Evolutionary conservation across 2,329 filamentous ascomycete species (phyloP).

Genomic region (Phialophora tarda): DNA sequence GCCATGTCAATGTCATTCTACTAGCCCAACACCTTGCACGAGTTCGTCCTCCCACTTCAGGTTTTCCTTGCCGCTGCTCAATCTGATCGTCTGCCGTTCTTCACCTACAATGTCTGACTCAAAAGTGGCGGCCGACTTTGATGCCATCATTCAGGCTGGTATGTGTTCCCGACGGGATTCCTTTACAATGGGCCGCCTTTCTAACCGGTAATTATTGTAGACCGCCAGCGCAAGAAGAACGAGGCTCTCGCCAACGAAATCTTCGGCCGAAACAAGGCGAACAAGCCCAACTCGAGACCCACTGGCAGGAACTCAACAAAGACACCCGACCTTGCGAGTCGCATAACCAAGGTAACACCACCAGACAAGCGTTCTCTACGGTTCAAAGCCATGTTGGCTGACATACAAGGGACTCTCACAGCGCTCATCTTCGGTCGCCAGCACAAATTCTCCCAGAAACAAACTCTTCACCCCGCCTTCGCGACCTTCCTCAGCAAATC

Average conservation of each 20-base stretch:
- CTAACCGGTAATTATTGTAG: slow-evolving; percentile 42
- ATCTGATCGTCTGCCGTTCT: not conserved
- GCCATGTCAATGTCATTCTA: not conserved
- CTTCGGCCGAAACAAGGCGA: slow-evolving; percentile 60
- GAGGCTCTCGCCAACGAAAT: slow-evolving; percentile 65
- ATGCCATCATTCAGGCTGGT: slow-evolving; percentile 60
- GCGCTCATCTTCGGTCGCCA: slow-evolving; percentile 45
- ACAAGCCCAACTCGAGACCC: slow-evolving; percentile 46
- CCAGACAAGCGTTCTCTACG: slow-evolving; percentile 2
- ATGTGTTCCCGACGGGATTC: slow-evolving; percentile 37
- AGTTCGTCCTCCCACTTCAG: not conserved
- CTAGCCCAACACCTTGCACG: not conserved
- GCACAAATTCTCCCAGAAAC: slow-evolving; percentile 29
- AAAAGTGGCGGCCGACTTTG: slow-evolving; percentile 52
- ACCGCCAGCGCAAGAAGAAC: slow-evolving; percentile 61
- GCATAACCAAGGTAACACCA: slow-evolving; percentile 59
- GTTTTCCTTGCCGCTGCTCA: not conserved
- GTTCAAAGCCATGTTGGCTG: slow-evolving; percentile 19
- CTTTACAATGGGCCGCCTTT: slow-evolving; percentile 6
- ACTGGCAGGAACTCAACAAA: slow-evolving; percentile 50
- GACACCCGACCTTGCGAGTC: slow-evolving; percentile 61
- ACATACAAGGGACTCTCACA: slow-evolving; percentile 35
- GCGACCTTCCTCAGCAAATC: slow-evolving; percentile 41
- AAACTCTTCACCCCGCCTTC: slow-evolving; percentile 35
- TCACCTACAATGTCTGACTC: slow-evolving; percentile 45